Evolutionary conservation across 345 rosid species (phyloP), one percentile per base, ranked within the genome.

Genomic region (Combretum micranthum): DNA sequence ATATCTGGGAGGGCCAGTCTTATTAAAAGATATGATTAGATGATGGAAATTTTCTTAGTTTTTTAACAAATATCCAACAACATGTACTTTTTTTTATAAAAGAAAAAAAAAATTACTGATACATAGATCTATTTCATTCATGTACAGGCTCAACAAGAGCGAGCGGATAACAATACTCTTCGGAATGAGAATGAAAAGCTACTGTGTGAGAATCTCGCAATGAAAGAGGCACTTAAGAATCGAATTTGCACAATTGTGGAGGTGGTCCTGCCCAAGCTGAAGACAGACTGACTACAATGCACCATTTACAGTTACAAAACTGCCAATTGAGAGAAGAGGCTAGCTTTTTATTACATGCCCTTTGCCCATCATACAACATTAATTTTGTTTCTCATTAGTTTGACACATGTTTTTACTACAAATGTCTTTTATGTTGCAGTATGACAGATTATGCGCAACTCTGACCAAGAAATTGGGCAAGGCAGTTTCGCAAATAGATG

Each of bases 171-270:
- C 69, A 60, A 78, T 3, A 25, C 51, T 12, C 84, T 90, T 51
- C 76, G 87, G 42, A 68, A 66, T 10, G 87, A 87, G 58, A 87
- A 87, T 20, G 83, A 87, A 46, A 72, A 61, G 49, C 66, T 87
- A 3, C 65, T 48, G 19, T 63, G 61, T 32, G 96, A 87, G 49
- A 90, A 85, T 52, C 50, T 63, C 0, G 75, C 84, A 2, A 72
- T 87, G 32, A 54, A 51, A 21, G 87, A 83, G 58, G 84, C 82
- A 2, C 52, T 90, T 23, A 77, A 65, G 51, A 83, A 73, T 22
- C 79, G 76, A 45, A 62, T 69, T 7, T 90, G 97, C 61, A 85
- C 83, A 7, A 13, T 46, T 90, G 97, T 52, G 91, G 88, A 1
- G 95, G 93, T 25, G 84, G 88, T 9, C 73, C 86, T 4, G 62